Conservation (phyloP, 345 rosid genomes). For the Carallia brachiata region DNA sequence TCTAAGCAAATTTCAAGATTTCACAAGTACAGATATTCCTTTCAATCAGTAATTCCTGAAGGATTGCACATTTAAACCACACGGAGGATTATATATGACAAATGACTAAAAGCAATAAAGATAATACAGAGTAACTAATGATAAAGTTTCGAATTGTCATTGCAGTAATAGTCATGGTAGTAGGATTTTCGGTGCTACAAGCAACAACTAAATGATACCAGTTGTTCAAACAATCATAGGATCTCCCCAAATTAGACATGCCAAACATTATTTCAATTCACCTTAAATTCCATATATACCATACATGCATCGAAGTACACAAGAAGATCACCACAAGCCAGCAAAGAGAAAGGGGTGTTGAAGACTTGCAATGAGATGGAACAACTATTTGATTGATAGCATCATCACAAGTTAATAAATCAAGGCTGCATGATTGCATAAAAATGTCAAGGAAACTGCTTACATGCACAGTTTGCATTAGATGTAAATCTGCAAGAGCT, state of each 20-base stretch:
- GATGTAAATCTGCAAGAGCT: conserved; percentile 77
- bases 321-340: not conserved
- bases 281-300: not conserved
- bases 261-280: not conserved
- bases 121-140: no score
- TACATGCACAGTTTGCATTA: conserved; percentile 80
- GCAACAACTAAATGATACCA: no score
- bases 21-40: no score
- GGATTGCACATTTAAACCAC: not conserved
- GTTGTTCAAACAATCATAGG: no score
- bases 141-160: no score
- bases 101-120: not conserved
- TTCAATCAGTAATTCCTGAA: not conserved
- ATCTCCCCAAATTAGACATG: not conserved
- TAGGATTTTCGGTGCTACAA: no score
- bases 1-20: not conserved
- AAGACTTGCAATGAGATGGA: not conserved
- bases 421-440: not conserved
- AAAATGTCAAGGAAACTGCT: conserved; percentile 19
- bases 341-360: not conserved
- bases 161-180: no score
- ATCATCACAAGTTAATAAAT: conserved; percentile 3
- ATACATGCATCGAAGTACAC: not conserved
- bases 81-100: not conserved
- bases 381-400: not conserved